These are phyloP conservation scores for Rhododendron ferrugineum DNA, from an alignment of 148 eudicot genomes.

Conservation along the genomic window DNA sequence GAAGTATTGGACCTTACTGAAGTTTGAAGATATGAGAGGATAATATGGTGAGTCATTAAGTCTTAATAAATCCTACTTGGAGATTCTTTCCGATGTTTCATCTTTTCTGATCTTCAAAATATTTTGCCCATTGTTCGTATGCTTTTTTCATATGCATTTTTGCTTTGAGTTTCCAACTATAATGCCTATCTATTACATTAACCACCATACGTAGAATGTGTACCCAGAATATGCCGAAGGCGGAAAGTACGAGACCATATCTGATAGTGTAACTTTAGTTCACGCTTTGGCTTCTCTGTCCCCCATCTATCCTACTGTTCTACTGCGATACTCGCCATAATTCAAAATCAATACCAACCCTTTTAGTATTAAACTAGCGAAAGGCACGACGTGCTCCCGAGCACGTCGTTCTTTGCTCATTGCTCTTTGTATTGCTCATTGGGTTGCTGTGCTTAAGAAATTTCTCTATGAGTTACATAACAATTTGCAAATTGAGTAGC, in stretches of 20 bases:
- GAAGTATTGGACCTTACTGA: not conserved
- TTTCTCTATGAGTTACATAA: no score
- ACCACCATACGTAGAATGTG: not conserved
- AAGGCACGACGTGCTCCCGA: no score
- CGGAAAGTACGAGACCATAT: no score
- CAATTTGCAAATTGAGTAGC: no score
- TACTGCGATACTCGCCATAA: not conserved
- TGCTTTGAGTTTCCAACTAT: not conserved
- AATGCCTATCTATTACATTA: not conserved
- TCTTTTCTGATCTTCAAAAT: not conserved
- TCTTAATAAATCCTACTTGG: not conserved
- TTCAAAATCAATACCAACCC: not conserved
- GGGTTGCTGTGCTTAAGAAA: no score
- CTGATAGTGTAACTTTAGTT: not conserved
- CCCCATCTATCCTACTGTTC: not conserved
- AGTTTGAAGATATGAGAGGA: not conserved
- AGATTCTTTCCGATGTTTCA: not conserved
- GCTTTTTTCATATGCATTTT: not conserved
- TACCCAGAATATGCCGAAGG: not conserved
- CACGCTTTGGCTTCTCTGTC: not conserved
- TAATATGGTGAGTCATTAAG: not conserved
- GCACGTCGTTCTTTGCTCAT: no score
- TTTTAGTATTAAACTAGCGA: no score
- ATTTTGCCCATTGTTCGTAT: not conserved
- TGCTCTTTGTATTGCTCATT: no score